phyloP scores from a whole-genome alignment of 306 rosid genomes.

The Begonia loranthoides region DNA sequence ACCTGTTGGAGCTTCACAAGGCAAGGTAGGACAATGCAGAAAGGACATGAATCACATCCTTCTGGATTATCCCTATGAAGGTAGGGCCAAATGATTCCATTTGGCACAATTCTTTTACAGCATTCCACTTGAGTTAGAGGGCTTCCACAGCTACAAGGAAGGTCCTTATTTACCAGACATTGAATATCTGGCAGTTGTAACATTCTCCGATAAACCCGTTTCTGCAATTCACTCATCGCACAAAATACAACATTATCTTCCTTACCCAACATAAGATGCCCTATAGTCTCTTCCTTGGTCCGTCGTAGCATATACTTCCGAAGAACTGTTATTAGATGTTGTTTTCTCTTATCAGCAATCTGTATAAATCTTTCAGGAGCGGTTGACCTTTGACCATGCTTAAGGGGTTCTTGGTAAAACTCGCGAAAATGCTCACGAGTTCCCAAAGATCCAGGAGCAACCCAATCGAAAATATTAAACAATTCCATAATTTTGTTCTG shows the following conservation, averaged over 20 bases:
- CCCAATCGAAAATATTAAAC: slow-evolving; percentile 89
- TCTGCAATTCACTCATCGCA: slow-evolving; percentile 88
- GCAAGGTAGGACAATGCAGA: slow-evolving; percentile 88
- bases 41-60: slow-evolving; percentile 96
- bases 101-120: slow-evolving; percentile 70
- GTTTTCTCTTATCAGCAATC: slow-evolving; percentile 70
- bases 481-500: slow-evolving; percentile 92
- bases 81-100: slow-evolving; percentile 82
- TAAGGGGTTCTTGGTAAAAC: slow-evolving; percentile 83
- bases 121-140: slow-evolving; percentile 89
- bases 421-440: slow-evolving; percentile 88
- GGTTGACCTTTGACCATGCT: slow-evolving; percentile 91
- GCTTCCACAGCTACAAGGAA: slow-evolving; percentile 82
- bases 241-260: slow-evolving; percentile 88
- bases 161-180: slow-evolving; percentile 78
- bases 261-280: slow-evolving; percentile 99
- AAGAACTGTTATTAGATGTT: slow-evolving; percentile 57
- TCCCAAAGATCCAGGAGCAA: slow-evolving; percentile 88
- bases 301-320: slow-evolving; percentile 76
- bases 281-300: slow-evolving; percentile 93
- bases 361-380: slow-evolving; percentile 76
- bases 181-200: slow-evolving; percentile 81
- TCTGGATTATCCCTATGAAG: slow-evolving; percentile 75
- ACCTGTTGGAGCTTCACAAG: slow-evolving; percentile 98
- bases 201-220: slow-evolving; percentile 72